A percentile compares a stretch with the other conserved stretches of the same genome.
Conservation (phyloP, 805 yeast genomes). For the Candida adriatica region DNA sequence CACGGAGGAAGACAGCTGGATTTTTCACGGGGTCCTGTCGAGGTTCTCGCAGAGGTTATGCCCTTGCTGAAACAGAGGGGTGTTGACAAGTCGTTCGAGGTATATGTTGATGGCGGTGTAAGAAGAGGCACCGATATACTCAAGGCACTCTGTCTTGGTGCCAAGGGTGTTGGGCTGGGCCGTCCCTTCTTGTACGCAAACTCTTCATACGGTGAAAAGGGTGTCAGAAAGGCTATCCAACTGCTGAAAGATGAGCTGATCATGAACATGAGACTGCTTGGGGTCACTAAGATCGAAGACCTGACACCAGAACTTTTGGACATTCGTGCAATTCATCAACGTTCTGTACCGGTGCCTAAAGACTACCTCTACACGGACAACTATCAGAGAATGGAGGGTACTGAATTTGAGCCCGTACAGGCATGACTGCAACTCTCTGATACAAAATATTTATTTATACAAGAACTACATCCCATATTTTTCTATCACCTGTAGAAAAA, state of each 20-base stretch:
- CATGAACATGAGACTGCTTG: constrained; percentile 75
- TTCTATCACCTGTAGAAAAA: too few species aligned
- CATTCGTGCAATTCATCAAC: constrained; percentile 34
- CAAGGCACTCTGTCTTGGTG: constrained; percentile 64
- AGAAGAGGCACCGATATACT: constrained; percentile 62
- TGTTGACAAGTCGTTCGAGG: constrained; percentile 43
- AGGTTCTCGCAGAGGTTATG: constrained; percentile 65
- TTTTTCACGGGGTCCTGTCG: constrained; percentile 71
- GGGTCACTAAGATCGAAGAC: constrained; percentile 56
- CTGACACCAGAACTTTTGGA: constrained; percentile 61
- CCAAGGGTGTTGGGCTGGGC: constrained; percentile 65
- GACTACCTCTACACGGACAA: constrained; percentile 50
- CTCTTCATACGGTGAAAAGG: constrained; percentile 55
- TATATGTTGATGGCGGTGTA: constrained; percentile 64
- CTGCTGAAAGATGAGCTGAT: constrained; percentile 63
- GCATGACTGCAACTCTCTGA: background rate
- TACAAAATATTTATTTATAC: too few species aligned
- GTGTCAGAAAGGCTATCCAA: constrained; percentile 53
- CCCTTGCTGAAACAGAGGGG: constrained; percentile 41
- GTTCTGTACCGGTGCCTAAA: constrained; percentile 38
- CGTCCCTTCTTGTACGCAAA: constrained; percentile 62
- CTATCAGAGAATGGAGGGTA: constrained; percentile 49
- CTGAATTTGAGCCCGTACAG: constrained; percentile 33
- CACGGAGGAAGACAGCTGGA: constrained; percentile 92
- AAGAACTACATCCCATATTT: too few species aligned